Conservation (phyloP, 129 eudicot genomes). For the Artemisia annua region DNA sequence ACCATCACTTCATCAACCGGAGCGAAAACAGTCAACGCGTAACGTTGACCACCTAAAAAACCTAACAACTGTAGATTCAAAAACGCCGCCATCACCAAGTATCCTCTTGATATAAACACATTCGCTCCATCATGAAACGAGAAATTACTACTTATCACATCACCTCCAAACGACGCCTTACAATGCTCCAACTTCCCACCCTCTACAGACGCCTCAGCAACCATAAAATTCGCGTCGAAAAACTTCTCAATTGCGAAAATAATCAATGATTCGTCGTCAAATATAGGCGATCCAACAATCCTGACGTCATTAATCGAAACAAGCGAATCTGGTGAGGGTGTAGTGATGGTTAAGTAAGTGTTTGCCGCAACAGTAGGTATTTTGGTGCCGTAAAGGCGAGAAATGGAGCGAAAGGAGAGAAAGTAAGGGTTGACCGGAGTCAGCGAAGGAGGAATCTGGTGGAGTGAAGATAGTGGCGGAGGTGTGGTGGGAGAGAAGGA, state of each 20-base stretch:
- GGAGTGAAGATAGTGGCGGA: slow-evolving; percentile 69
- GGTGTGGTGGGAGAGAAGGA: slow-evolving; percentile 28
- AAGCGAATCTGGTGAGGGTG: slow-evolving; percentile 11
- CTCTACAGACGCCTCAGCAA: slow-evolving; percentile 12
- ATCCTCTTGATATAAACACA: slow-evolving; percentile 59
- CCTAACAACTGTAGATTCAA: slow-evolving; percentile 69
- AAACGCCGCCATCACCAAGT: slow-evolving; percentile 64
- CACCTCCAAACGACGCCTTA: slow-evolving; percentile 28
- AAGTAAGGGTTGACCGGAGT: slow-evolving; percentile 55
- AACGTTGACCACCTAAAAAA: slow-evolving; percentile 27
- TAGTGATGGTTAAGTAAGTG: slow-evolving; percentile 49
- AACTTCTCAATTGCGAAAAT: slow-evolving; percentile 57
- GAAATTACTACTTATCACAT: not conserved
- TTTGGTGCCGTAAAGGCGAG: slow-evolving; percentile 57
- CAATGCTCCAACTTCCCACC: slow-evolving; percentile 28
- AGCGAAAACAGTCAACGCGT: slow-evolving; percentile 64
- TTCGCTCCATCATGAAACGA: slow-evolving; percentile 49
- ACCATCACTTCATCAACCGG: slow-evolving; percentile 59
- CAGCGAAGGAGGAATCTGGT: slow-evolving; percentile 50
- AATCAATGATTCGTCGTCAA: slow-evolving; percentile 63
- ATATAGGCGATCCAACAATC: slow-evolving; percentile 51
- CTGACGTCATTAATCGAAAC: slow-evolving; percentile 57
- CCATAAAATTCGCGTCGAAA: slow-evolving; percentile 47
- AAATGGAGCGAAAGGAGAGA: slow-evolving; percentile 55
- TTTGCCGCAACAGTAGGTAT: slow-evolving; percentile 41